Percentiles rank a stretch among this genome's conserved stretches.
Evolutionary conservation across 2,329 filamentous ascomycete genomes (phyloP).

Genomic region (Ophiostoma tasmaniense): DNA sequence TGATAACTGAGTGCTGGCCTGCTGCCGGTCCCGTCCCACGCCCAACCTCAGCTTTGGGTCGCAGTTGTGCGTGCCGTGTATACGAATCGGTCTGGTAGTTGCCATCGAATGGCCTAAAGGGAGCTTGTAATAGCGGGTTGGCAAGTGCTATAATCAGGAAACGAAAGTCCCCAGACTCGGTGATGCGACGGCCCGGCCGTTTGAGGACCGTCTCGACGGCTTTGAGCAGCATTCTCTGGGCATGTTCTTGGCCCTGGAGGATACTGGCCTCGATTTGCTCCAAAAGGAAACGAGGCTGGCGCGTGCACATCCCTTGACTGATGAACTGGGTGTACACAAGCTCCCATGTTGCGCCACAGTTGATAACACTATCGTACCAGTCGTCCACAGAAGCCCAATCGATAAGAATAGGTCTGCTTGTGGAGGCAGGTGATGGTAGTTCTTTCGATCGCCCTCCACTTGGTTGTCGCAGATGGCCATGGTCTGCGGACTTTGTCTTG

Average conservation of each 20-base stretch:
- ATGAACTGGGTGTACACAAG: constrained; percentile 48
- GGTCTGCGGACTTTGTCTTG: not conserved
- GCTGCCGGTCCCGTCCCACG: constrained; percentile 38
- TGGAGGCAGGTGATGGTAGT: not conserved
- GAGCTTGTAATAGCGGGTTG: constrained; percentile 63
- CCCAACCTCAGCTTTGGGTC: constrained; percentile 5
- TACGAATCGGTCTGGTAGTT: constrained; percentile 25
- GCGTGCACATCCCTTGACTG: constrained; percentile 26
- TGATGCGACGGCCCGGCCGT: constrained; percentile 62
- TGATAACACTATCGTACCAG: constrained; percentile 66
- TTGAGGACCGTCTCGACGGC: constrained; percentile 72
- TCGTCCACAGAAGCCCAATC: constrained; percentile 63
- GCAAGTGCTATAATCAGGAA: constrained; percentile 71
- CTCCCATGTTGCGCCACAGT: constrained; percentile 60
- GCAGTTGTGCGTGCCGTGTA: constrained; percentile 11
- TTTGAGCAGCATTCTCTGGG: constrained; percentile 64
- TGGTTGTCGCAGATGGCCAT: not conserved
- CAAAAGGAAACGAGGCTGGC: constrained; percentile 32
- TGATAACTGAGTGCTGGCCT: constrained; percentile 70
- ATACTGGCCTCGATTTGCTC: constrained; percentile 38
- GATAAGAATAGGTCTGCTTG: constrained; percentile 45
- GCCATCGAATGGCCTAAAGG: constrained; percentile 34
- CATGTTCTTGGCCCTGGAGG: constrained; percentile 55
- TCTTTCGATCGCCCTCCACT: not conserved
- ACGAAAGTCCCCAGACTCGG: constrained; percentile 59